A percentile compares a stretch with the other conserved stretches of the same genome.
phyloP scores from a whole-genome alignment of 1,139 yeast genomes.

The Geotrichum reessii region DNA sequence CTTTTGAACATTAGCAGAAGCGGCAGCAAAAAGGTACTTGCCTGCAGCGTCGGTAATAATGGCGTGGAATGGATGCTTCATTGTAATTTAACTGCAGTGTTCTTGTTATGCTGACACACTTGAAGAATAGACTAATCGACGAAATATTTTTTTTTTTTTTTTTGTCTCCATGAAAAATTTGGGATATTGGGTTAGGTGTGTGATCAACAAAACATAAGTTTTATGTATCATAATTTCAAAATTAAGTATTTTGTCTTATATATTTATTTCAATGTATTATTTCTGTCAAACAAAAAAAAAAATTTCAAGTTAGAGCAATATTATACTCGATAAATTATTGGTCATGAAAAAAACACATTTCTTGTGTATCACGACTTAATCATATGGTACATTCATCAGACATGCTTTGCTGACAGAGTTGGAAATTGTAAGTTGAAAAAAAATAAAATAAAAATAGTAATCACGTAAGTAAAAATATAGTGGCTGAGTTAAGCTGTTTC shows the following conservation, averaged over 20 bases:
- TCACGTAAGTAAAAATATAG: neutral
- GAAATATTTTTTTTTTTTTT: neutral
- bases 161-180: neutral
- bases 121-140: neutral
- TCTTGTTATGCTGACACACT: neutral
- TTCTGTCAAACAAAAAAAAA: too few relatives aligned
- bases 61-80: conserved; percentile 26
- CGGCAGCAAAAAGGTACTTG: conserved; percentile 21
- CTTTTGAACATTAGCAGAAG: conserved; percentile 20
- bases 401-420: neutral
- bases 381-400: too few relatives aligned
- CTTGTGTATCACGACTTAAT: too few relatives aligned
- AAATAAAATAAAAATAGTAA: neutral
- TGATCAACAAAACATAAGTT: neutral
- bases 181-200: neutral
- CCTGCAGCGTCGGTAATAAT: conserved; percentile 21
- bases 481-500: neutral
- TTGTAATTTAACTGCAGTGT: neutral
- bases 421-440: neutral
- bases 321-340: too few relatives aligned
- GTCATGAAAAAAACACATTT: too few relatives aligned
- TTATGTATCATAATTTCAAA: too few relatives aligned
- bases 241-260: too few relatives aligned
- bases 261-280: too few relatives aligned
- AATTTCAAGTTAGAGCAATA: too few relatives aligned